These are phyloP conservation scores for Alternaria panax DNA, from an alignment of 2,329 filamentous ascomycete species.

Conservation along the genomic window DNA sequence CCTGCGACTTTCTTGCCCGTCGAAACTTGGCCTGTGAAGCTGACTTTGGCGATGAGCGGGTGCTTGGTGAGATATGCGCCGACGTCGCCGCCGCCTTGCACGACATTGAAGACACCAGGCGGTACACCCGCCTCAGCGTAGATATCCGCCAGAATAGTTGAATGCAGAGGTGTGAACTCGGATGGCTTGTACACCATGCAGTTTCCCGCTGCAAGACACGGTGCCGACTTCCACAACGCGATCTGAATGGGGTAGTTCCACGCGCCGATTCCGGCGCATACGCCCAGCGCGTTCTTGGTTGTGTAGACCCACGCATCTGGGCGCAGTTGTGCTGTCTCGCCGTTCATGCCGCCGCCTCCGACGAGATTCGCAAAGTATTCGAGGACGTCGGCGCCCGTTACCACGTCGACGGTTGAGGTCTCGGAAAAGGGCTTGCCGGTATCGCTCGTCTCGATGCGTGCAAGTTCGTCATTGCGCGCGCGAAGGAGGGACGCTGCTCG, in stretches of 20 bases:
- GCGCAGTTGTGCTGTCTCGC: conserved; percentile 77
- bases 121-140: conserved; percentile 82
- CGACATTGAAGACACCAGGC: conserved; percentile 84
- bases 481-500: conserved; percentile 77
- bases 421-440: conserved; percentile 87
- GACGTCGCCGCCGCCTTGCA: conserved; percentile 80
- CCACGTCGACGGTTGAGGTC: conserved; percentile 82
- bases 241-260: conserved; percentile 96
- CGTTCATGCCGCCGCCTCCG: conserved; percentile 78
- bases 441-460: conserved; percentile 80
- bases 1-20: conserved; percentile 84
- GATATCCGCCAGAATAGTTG: conserved; percentile 74
- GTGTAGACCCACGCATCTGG: conserved; percentile 83
- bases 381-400: conserved; percentile 83
- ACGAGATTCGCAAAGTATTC: conserved; percentile 87
- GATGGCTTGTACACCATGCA: conserved; percentile 92
- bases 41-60: conserved; percentile 79
- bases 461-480: conserved; percentile 79
- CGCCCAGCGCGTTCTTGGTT: conserved; percentile 80
- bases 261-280: conserved; percentile 85
- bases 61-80: conserved; percentile 79
- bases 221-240: conserved; percentile 86
- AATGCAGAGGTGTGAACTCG: conserved; percentile 86
- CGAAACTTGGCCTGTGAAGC: conserved; percentile 85
- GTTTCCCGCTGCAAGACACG: conserved; percentile 85